phyloP scores from a whole-genome alignment of 2,329 filamentous ascomycete species.

The Diaporthe citriasiana region DNA sequence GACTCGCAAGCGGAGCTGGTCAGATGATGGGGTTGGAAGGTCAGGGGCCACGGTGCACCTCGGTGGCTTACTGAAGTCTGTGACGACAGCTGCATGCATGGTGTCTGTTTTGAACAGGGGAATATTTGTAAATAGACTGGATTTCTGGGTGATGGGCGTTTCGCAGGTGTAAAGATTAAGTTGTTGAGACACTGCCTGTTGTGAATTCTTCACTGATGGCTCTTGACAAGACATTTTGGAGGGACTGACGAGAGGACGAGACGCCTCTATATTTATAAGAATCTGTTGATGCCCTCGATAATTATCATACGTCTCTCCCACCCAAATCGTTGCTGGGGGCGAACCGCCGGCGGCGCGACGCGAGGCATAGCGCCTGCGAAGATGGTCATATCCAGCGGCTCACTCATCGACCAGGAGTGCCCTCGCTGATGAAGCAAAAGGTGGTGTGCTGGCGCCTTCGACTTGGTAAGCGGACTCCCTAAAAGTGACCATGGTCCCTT shows the following conservation, averaged over 20 bases:
- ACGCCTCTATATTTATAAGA: background rate
- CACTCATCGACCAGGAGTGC: background rate
- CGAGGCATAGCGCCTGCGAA: background rate
- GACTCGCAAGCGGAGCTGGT: slow-evolving; percentile 64
- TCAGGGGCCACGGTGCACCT: slow-evolving; percentile 12
- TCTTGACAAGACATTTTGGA: background rate
- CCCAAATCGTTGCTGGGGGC: background rate
- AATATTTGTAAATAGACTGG: background rate
- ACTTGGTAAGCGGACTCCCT: background rate
- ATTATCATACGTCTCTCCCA: background rate
- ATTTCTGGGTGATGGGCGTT: background rate
- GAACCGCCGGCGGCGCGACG: slow-evolving; percentile 1
- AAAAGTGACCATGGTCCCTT: background rate
- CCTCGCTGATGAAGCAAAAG: background rate
- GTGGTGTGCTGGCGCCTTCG: background rate
- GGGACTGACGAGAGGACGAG: background rate
- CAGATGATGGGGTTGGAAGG: background rate
- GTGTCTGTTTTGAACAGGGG: background rate
- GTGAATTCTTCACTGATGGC: background rate
- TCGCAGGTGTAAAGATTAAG: background rate
- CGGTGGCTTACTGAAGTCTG: slow-evolving; percentile 22
- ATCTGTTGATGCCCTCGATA: too few relatives aligned
- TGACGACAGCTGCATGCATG: slow-evolving; percentile 18
- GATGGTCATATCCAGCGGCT: background rate
- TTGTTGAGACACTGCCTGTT: background rate